Conservation (phyloP, 73 alveolate species). For the Paramecium caudatum region DNA sequence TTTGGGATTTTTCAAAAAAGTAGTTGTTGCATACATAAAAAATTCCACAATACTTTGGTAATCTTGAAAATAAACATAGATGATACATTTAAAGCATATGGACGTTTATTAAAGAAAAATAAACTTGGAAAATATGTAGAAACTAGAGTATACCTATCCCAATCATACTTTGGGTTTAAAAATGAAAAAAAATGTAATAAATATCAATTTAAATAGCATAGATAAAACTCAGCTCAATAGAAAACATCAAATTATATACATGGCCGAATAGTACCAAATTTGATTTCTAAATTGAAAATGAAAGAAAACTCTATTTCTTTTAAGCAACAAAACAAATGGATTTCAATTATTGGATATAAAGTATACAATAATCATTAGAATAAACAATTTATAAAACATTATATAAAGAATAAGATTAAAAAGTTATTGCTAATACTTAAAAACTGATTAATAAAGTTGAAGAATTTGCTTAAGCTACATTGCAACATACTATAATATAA, state of each 20-base stretch:
- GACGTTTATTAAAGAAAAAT: not conserved
- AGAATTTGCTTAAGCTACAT: slow-evolving; percentile 20
- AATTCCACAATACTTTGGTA: slow-evolving; percentile 5
- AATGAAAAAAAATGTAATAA: not conserved
- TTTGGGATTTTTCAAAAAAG: not conserved
- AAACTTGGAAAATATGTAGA: not conserved
- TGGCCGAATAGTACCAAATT: slow-evolving; percentile 41
- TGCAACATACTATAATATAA: not conserved
- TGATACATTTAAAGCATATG: slow-evolving; percentile 33
- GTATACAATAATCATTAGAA: not conserved
- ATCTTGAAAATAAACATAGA: not conserved
- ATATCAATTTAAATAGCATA: not conserved
- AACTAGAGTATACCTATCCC: not conserved
- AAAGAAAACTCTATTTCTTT: not conserved
- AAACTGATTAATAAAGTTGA: slow-evolving; percentile 1
- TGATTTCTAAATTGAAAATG: slow-evolving; percentile 32
- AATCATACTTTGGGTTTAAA: slow-evolving; percentile 9
- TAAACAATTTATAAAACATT: not conserved
- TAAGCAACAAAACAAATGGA: not conserved
- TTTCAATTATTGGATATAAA: not conserved
- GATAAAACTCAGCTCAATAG: not conserved
- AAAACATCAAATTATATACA: not conserved
- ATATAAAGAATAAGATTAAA: not conserved
- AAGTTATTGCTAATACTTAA: not conserved
- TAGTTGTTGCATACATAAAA: not conserved